A percentile compares a stretch with the other conserved stretches of the same genome.
phyloP scores from a whole-genome alignment of 1,284 basidiomycete genomes.

The Mycosarcoma maydis region DNA sequence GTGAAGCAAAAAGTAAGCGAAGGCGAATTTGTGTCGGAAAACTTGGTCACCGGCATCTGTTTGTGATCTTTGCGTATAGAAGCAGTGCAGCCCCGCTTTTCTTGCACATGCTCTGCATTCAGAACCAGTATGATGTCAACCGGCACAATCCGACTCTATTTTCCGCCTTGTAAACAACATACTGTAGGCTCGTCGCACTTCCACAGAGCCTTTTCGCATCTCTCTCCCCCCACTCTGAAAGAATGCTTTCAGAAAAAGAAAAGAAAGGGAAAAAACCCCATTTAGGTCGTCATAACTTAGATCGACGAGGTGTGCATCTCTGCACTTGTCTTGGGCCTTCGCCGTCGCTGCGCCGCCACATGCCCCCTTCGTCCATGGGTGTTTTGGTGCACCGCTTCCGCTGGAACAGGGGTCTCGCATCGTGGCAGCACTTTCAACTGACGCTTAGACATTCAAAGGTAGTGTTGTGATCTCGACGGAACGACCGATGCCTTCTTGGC shows the following conservation, averaged over 20 bases:
- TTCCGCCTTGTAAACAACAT: not conserved
- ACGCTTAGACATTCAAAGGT: not conserved
- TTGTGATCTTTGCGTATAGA: too few relatives aligned
- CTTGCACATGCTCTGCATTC: not conserved
- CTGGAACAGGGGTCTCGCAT: too few relatives aligned
- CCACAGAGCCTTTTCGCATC: not conserved
- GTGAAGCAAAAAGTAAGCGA: not conserved
- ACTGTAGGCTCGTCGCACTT: too few relatives aligned
- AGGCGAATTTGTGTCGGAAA: not conserved
- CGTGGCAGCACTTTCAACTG: too few relatives aligned
- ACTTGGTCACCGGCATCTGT: slow-evolving; percentile 11
- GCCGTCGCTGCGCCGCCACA: not conserved
- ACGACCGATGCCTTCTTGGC: not conserved
- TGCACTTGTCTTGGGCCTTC: not conserved
- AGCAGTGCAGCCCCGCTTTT: slow-evolving; percentile 2
- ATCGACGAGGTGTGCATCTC: slow-evolving; percentile 19
- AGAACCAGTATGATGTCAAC: too few relatives aligned
- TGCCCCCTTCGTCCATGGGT: too few relatives aligned
- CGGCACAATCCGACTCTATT: too few relatives aligned
- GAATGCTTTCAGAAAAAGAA: too few relatives aligned
- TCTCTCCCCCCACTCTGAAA: slow-evolving; percentile 10
- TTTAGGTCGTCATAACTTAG: slow-evolving; percentile 24
- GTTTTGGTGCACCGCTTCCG: too few relatives aligned
- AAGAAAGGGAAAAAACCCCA: not conserved
- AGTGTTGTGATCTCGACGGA: not conserved